phyloP scores from a whole-genome alignment of 345 rosid species.

The Eucalyptus pauciflora region DNA sequence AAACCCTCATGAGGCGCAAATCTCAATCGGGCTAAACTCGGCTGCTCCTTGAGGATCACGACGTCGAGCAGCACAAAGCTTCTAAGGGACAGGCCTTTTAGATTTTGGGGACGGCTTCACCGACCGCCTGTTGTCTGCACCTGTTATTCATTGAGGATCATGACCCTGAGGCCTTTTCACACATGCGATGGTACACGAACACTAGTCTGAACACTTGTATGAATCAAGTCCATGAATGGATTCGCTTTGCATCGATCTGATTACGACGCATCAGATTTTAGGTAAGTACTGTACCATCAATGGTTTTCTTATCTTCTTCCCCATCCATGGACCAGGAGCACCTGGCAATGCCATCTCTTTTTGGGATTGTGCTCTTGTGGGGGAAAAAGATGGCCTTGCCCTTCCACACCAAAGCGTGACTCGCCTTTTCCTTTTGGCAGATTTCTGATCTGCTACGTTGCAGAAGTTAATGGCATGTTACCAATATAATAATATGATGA shows the following conservation, averaged over 20 bases:
- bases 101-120: background rate
- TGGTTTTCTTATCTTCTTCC: background rate
- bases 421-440: background rate
- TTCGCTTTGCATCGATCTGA: background rate
- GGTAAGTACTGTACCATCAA: background rate
- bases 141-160: background rate
- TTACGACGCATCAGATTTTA: background rate
- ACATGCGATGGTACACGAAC: background rate
- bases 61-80: background rate
- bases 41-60: background rate
- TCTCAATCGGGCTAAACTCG: background rate
- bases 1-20: background rate
- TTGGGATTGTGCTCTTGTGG: background rate
- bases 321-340: background rate
- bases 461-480: background rate
- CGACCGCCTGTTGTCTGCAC: background rate
- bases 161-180: background rate
- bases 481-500: background rate
- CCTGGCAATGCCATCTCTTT: background rate
- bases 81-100: background rate
- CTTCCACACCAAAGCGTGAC: background rate
- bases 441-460: background rate
- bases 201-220: background rate
- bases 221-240: background rate
- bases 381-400: background rate